These are phyloP conservation scores for Populus hybrid DNA, from an alignment of 441 rosid genomes.

Conservation along the genomic window DNA sequence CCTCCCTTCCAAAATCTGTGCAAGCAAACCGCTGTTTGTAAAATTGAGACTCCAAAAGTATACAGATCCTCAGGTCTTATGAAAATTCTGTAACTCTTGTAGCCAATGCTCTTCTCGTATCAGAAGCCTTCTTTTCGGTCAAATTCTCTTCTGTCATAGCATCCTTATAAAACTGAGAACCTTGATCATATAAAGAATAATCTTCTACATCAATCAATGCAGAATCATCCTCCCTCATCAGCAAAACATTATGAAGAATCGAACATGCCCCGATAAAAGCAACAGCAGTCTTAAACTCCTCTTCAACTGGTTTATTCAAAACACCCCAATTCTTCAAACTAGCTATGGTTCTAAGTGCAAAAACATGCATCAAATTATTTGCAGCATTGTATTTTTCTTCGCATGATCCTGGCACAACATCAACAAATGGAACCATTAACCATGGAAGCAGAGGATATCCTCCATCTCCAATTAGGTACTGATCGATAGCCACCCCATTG, in stretches of 20 bases:
- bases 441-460: slow-evolving; percentile 68
- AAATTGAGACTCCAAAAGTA: neutral
- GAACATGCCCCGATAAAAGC: slow-evolving; percentile 59
- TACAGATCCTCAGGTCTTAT: slow-evolving; percentile 15
- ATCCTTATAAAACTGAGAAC: slow-evolving; percentile 19
- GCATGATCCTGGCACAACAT: slow-evolving; percentile 31
- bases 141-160: slow-evolving; percentile 24
- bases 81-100: slow-evolving; percentile 25
- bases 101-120: slow-evolving; percentile 41
- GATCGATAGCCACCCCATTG: slow-evolving; percentile 33
- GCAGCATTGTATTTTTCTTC: slow-evolving; percentile 46
- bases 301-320: slow-evolving; percentile 42
- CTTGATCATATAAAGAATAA: slow-evolving; percentile 23
- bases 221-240: slow-evolving; percentile 61
- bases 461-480: slow-evolving; percentile 51
- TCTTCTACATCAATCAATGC: slow-evolving; percentile 39
- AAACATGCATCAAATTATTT: slow-evolving; percentile 26
- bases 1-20: neutral
- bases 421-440: slow-evolving; percentile 57
- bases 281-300: slow-evolving; percentile 54
- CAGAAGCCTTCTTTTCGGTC: slow-evolving; percentile 27
- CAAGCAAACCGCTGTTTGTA: slow-evolving; percentile 7
- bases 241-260: slow-evolving; percentile 57
- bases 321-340: slow-evolving; percentile 64
- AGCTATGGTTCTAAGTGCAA: slow-evolving; percentile 37